These are phyloP conservation scores for Amanita subjunquillea DNA, from an alignment of 768 basidiomycete species.

Conservation along the genomic window DNA sequence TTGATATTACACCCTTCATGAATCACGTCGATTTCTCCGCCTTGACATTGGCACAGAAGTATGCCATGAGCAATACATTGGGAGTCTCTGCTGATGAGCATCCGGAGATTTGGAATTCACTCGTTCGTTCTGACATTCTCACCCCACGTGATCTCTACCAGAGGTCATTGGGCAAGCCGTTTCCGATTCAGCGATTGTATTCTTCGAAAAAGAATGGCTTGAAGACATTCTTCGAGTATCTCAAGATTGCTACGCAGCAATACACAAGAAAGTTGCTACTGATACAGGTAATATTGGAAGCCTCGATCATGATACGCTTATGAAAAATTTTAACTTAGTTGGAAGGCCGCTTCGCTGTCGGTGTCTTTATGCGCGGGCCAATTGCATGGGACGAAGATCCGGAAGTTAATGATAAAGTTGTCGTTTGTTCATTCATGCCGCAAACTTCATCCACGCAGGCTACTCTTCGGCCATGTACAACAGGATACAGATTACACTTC, in stretches of 20 bases:
- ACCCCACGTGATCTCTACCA: constrained; percentile 38
- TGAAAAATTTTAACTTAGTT: constrained; percentile 24
- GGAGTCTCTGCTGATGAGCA: constrained; percentile 28
- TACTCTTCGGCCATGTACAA: constrained; percentile 37
- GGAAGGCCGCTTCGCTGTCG: constrained; percentile 50
- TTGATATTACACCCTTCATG: constrained; percentile 37
- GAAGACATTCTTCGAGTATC: constrained; percentile 50
- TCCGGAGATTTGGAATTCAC: constrained; percentile 52
- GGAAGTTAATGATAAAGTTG: constrained; percentile 46
- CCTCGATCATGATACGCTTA: not conserved
- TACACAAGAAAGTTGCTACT: constrained; percentile 50
- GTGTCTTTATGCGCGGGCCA: constrained; percentile 52
- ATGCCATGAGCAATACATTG: constrained; percentile 34
- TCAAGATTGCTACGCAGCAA: constrained; percentile 43
- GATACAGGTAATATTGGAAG: constrained; percentile 30
- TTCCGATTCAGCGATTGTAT: constrained; percentile 51
- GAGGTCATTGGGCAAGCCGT: constrained; percentile 38
- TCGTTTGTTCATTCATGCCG: constrained; percentile 54
- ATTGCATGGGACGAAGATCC: constrained; percentile 52
- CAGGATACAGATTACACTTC: constrained; percentile 47
- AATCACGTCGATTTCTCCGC: constrained; percentile 48
- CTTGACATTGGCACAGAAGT: constrained; percentile 40
- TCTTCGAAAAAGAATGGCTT: constrained; percentile 42
- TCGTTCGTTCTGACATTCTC: constrained; percentile 52
- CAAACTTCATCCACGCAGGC: constrained; percentile 36